Conservation (phyloP, 441 rosid genomes). For the Populus hybrid region DNA sequence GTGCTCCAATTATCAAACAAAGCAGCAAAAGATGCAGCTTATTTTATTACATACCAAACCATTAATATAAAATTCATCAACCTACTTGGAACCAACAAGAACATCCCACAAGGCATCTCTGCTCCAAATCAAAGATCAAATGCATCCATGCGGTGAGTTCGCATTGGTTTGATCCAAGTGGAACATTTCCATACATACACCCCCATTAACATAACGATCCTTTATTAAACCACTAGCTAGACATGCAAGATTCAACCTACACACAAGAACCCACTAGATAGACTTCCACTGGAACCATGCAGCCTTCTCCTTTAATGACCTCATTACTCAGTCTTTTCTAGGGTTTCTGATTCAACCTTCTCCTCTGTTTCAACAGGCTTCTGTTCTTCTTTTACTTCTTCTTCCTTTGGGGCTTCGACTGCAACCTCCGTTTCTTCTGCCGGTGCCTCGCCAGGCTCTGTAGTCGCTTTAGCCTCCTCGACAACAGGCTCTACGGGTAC, state of each 20-base stretch:
- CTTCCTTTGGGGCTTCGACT: slow-evolving; percentile 28
- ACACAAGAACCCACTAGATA: neutral
- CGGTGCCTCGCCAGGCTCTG: neutral
- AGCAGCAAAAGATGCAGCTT: slow-evolving; percentile 2
- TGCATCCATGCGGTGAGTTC: slow-evolving; percentile 9
- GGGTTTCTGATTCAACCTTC: slow-evolving; percentile 19
- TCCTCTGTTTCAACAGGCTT: slow-evolving; percentile 19
- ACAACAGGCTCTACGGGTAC: slow-evolving; percentile 17
- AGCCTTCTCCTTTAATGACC: neutral
- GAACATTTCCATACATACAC: neutral
- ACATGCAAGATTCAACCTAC: neutral
- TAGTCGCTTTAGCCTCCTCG: neutral
- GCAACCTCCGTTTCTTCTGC: slow-evolving; percentile 11
- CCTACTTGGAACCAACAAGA: slow-evolving; percentile 13
- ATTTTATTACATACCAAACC: neutral
- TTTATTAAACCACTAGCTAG: slow-evolving; percentile 4
- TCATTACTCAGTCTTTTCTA: slow-evolving; percentile 30
- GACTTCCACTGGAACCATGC: neutral
- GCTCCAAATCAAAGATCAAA: slow-evolving; percentile 1
- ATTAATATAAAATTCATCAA: neutral
- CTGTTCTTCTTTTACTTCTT: slow-evolving; percentile 26
- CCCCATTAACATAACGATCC: neutral
- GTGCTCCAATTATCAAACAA: slow-evolving; percentile 3
- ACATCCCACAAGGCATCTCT: slow-evolving; percentile 14
- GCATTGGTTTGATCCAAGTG: slow-evolving; percentile 13